These are phyloP conservation scores for Zygosaccharomyces gambellarensis DNA, from an alignment of 805 yeast species.

Conservation along the genomic window DNA sequence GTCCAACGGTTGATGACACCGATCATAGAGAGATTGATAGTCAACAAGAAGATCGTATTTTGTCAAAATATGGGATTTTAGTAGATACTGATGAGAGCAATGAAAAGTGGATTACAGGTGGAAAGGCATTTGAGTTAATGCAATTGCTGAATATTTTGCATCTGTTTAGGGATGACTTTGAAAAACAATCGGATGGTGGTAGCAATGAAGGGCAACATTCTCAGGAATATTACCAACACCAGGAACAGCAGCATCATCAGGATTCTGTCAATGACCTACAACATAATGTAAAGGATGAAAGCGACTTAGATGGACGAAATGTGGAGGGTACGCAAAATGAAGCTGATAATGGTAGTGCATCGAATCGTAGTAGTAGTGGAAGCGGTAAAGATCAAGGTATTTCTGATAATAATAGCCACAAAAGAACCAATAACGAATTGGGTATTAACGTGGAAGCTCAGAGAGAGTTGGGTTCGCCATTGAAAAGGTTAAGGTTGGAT, in stretches of 20 bases:
- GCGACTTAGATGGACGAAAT: not conserved
- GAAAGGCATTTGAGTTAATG: conserved; percentile 23
- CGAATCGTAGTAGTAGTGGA: not conserved
- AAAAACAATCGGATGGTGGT: not conserved
- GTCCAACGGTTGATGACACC: conserved; percentile 1
- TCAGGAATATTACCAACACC: not conserved
- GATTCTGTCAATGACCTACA: not conserved
- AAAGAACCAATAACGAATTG: conserved; percentile 10
- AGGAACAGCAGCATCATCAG: not conserved
- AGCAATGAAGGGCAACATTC: not conserved
- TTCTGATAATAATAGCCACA: not conserved
- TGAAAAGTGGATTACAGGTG: conserved; percentile 30
- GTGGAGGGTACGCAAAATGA: conserved; percentile 9
- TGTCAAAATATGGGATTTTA: conserved; percentile 25
- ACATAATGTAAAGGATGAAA: not conserved
- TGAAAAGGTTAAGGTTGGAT: conserved; percentile 22
- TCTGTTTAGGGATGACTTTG: conserved; percentile 19
- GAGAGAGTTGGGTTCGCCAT: conserved; percentile 26
- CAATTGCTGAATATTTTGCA: conserved; percentile 18
- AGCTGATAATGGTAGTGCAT: not conserved
- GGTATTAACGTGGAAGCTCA: conserved; percentile 11
- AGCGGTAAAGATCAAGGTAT: not conserved
- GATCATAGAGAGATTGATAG: conserved; percentile 8
- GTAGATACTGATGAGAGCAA: conserved; percentile 28
- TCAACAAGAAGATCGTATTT: conserved; percentile 17